A percentile compares a stretch with the other conserved stretches of the same genome.
Evolutionary conservation across 495 filamentous ascomycete species (phyloP).

Genomic region (Penicillium chermesinum): DNA sequence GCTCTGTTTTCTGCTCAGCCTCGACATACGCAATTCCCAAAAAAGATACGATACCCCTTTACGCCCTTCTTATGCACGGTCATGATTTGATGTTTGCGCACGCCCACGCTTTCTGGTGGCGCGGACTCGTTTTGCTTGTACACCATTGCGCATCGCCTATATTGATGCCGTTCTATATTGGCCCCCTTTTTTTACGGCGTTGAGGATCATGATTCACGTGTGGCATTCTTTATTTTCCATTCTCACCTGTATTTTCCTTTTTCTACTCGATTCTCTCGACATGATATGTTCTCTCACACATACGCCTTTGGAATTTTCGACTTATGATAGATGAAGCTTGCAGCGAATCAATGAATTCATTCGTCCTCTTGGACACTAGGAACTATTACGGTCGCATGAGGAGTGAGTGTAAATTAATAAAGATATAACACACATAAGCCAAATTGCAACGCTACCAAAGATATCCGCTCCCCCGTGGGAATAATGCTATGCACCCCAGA

Average conservation of each 20-base stretch:
- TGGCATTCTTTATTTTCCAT: neutral
- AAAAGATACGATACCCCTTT: slow-evolving; percentile 10
- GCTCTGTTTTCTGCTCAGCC: neutral
- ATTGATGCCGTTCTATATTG: neutral
- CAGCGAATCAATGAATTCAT: neutral
- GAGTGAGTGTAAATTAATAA: neutral
- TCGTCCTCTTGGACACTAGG: neutral
- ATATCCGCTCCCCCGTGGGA: slow-evolving; percentile 8
- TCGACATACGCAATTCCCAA: neutral
- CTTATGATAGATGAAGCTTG: slow-evolving; percentile 5
- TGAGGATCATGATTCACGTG: neutral
- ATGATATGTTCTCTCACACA: neutral
- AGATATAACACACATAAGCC: neutral
- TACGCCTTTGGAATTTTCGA: neutral
- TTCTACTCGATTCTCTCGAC: neutral
- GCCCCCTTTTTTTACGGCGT: neutral
- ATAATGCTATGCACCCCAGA: slow-evolving; percentile 13
- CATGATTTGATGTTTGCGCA: neutral
- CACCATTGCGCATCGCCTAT: slow-evolving; percentile 2
- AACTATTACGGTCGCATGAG: neutral
- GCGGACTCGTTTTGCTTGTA: neutral
- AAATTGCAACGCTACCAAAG: slow-evolving; percentile 16
- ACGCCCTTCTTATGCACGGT: neutral
- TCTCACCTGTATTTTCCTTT: neutral
- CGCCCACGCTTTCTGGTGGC: neutral